Base-by-base conservation (phyloP, 768 basidiomycete species). In the Xerocomellus dryophilus region DNA sequence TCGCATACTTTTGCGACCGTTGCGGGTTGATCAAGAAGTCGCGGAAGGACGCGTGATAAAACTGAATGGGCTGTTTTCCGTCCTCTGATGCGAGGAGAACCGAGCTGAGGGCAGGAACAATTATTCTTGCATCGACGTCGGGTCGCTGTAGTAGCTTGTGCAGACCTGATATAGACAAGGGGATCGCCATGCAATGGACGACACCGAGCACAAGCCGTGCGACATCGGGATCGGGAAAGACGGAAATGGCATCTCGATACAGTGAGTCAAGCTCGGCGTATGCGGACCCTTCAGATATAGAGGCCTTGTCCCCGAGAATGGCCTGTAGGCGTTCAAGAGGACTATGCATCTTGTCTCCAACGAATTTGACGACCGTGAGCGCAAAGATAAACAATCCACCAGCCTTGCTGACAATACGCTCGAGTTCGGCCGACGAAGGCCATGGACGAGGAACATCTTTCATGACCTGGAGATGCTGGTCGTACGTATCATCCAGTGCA, bases 311-410 rank as follows among this genome's bases (percentile, higher is more conserved):
- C 35, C 49, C 59, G 4, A 58, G 27, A 21, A 61, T 56, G 17
- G 39, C 54, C 29, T 64, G 54, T 3, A 64, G 45, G 18, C 62
- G 59, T 10, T 43, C 20, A 8, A 43, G 21, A 2, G 62, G 62
- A 43, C 57, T 43, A 23, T 58, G 62, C 12, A 56, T 56, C 32
- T 38, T 52, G 25, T 51, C 56, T 27, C 60, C 61, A 0, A 66
- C 53, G n/a, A 65, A 70, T 32, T 65, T 66, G 44, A 65, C 56
- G 18, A 69, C 64, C 0, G 67, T 69, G 7, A 62, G 53, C 1
- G 67, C 68, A 29, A 68, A 68, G 7, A 69, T 63, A 39, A 71
- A 71, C 21, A 69, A 45, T 17, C 69, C 65, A 1, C 48, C 61
- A 7, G 67, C 52, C 27, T 61, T 61, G 18, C 34, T 51, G 17